Conservation (phyloP, 148 eudicot species). For the Rhododendron mucronatum region DNA sequence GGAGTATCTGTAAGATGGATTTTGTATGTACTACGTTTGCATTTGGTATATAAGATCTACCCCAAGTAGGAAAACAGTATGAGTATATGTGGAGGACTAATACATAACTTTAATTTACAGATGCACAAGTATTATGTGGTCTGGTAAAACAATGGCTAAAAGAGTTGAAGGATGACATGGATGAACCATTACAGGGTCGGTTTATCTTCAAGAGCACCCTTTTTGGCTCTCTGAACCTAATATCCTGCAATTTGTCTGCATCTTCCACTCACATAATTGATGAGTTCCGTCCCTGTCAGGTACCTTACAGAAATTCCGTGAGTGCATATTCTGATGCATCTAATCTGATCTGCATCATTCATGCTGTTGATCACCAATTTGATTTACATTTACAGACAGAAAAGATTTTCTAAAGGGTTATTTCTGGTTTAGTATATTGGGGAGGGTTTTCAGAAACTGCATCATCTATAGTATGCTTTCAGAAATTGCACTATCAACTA, state of each 20-base stretch:
- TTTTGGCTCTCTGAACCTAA: slow-evolving; percentile 35
- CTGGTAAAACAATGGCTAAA: slow-evolving; percentile 65
- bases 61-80: not conserved
- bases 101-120: slow-evolving; percentile 30
- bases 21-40: not conserved
- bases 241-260: slow-evolving; percentile 54
- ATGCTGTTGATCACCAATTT: not conserved
- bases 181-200: slow-evolving; percentile 47
- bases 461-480: not conserved
- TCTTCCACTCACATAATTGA: slow-evolving; percentile 44
- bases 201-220: slow-evolving; percentile 52
- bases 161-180: slow-evolving; percentile 52
- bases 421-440: not conserved
- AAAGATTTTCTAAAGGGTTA: not conserved
- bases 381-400: not conserved
- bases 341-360: slow-evolving; percentile 5
- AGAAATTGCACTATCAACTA: not conserved
- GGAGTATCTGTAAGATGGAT: not conserved
- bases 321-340: not conserved
- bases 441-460: not conserved
- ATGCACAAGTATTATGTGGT: slow-evolving; percentile 37
- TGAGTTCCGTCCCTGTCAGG: slow-evolving; percentile 52
- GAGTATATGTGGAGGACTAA: not conserved
- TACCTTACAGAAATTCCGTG: slow-evolving; percentile 12
- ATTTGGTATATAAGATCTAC: not conserved